Conservation (phyloP, 768 basidiomycete genomes). For the Crucibulum laeve region DNA sequence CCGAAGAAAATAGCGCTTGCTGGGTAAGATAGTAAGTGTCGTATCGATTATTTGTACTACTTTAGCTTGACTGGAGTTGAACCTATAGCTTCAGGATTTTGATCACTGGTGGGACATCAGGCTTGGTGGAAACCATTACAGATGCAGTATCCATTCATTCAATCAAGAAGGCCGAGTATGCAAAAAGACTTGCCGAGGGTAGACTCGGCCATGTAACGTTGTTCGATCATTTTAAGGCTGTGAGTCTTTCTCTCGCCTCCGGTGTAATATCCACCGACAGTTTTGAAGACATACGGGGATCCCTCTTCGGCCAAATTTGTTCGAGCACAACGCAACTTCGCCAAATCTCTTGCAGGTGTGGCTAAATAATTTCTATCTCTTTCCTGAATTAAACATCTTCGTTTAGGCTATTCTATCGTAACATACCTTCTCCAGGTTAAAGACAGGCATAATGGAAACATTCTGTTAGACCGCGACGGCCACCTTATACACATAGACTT, state of each 20-base stretch:
- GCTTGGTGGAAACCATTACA: conserved; percentile 95
- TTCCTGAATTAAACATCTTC: not conserved
- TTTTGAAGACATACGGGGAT: conserved; percentile 78
- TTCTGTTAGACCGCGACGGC: conserved; percentile 91
- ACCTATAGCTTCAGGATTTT: conserved; percentile 83
- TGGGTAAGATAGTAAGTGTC: conserved; percentile 85
- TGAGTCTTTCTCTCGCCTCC: conserved; percentile 28
- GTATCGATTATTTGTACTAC: not conserved
- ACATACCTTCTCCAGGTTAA: conserved; percentile 98
- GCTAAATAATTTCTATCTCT: not conserved
- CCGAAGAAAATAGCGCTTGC: conserved; percentile 86
- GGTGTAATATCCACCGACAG: not conserved
- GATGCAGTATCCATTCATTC: conserved; percentile 99
- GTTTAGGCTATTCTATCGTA: conserved; percentile 83
- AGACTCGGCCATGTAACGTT: conserved; percentile 84
- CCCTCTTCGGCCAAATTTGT: conserved; percentile 82
- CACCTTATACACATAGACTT: conserved; percentile 98
- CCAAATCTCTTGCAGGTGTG: conserved; percentile 81
- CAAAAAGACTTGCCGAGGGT: conserved; percentile 76
- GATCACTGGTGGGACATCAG: conserved; percentile 90
- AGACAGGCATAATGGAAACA: conserved; percentile 98
- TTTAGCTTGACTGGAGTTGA: not conserved
- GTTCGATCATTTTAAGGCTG: conserved; percentile 87
- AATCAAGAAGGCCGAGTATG: conserved; percentile 98
- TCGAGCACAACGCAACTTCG: conserved; percentile 91